Evolutionary conservation across 768 basidiomycete species (phyloP).

Genomic region (Lentinus brumalis): DNA sequence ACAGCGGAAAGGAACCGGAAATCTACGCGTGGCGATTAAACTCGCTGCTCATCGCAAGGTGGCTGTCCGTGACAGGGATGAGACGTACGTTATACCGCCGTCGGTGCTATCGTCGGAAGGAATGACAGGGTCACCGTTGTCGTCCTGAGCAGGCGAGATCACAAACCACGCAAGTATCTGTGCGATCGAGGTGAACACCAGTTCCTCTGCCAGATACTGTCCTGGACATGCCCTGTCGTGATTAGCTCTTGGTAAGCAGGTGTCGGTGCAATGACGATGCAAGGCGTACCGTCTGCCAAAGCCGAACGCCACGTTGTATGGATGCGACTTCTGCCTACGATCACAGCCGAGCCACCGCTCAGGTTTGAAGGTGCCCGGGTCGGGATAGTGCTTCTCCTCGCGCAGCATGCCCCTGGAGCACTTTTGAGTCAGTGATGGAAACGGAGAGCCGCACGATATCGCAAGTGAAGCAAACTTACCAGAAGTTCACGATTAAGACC

Average conservation of each 20-base stretch:
- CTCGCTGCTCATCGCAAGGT: background rate
- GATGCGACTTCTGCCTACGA: background rate
- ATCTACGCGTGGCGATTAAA: background rate
- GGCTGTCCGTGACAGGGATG: background rate
- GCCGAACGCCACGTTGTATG: conserved; percentile 4
- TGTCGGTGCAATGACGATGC: too few relatives aligned
- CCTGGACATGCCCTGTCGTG: conserved; percentile 16
- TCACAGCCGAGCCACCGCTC: conserved; percentile 24
- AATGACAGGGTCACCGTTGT: conserved; percentile 1
- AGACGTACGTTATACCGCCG: conserved; percentile 8
- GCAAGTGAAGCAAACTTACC: conserved; percentile 5
- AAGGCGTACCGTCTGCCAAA: conserved; percentile 6
- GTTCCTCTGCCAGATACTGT: conserved; percentile 4
- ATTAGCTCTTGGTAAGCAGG: too few relatives aligned
- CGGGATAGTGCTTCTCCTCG: conserved; percentile 42
- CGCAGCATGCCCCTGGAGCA: conserved; percentile 40
- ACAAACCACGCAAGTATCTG: conserved; percentile 15
- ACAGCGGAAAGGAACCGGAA: background rate
- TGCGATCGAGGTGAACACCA: conserved; percentile 14
- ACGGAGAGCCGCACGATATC: too few relatives aligned
- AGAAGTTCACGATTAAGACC: conserved; percentile 21
- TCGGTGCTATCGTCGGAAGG: conserved; percentile 1
- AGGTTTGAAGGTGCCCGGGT: conserved; percentile 30
- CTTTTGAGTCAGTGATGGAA: background rate
- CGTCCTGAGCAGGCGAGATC: conserved; percentile 6